Conservation (phyloP, 2,329 filamentous ascomycete genomes). For the Seiridium cupressi region DNA sequence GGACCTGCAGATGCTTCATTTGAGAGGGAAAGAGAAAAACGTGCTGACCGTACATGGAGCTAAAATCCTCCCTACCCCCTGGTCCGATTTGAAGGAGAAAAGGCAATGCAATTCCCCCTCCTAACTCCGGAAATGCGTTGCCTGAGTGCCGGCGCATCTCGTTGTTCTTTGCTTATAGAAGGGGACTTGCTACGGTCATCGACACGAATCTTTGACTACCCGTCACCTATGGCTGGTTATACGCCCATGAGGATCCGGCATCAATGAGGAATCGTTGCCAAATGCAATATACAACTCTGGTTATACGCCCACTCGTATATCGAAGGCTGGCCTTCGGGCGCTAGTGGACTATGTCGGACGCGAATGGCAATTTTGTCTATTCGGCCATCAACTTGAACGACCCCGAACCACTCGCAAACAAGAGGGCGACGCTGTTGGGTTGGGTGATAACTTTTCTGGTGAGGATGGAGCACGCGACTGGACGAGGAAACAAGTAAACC, state of each 20-base stretch:
- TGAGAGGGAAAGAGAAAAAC: background rate
- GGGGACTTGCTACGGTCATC: background rate
- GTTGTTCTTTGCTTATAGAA: background rate
- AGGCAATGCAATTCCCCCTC: background rate
- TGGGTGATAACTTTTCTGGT: conserved; percentile 28
- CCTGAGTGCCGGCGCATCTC: no score
- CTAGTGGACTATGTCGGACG: conserved; percentile 1
- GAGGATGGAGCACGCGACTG: conserved; percentile 2
- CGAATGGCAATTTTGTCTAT: conserved; percentile 10
- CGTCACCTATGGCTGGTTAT: no score
- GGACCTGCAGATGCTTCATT: background rate
- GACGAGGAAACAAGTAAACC: background rate
- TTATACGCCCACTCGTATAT: background rate
- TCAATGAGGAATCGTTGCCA: background rate
- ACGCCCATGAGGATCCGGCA: no score
- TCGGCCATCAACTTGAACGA: conserved; percentile 23
- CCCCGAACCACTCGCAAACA: conserved; percentile 26
- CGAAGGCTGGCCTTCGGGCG: background rate
- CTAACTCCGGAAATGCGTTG: background rate
- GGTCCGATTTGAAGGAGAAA: background rate
- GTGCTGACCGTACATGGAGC: background rate
- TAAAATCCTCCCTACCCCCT: background rate
- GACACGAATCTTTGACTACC: no score
- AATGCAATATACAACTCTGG: background rate
- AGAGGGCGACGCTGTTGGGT: conserved; percentile 23